Evolutionary conservation across 169 alveolate species (phyloP), one percentile per base, ranked within the genome.

Genomic region (Plasmodium fragile): DNA sequence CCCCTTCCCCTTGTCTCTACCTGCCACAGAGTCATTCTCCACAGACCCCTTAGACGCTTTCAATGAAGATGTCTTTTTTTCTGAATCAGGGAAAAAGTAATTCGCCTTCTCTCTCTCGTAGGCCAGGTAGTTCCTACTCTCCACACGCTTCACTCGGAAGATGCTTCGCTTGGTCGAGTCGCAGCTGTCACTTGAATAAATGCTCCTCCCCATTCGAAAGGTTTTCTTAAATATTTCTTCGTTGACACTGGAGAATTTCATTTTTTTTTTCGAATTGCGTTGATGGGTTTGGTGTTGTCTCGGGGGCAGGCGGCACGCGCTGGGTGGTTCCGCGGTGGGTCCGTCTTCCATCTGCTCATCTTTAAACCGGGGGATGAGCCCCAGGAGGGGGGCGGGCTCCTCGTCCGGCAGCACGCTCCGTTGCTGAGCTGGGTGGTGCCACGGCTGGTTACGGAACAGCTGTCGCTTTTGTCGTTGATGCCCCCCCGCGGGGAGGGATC

Each of bases 111-210:
- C 83, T 18, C 72, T 39, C 70, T 77, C 94, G 22, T 89, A 89
- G 34, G n/a, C 7, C n/a, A 32, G n/a, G 72, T 89, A 89, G 49
- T 89, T 89, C 43, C 32, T 55, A 89, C 71, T 39, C 53, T 65
- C 28, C 32, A 89, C 49, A 65, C 18, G 49, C 36, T 78, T 89
- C 16, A 59, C 71, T 55, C 81, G 79, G 32, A 89, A 78, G 30
- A 78, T 5, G 36, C 49, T 69, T 49, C 41, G 30, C 32, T 28
- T 30, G 32, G 13, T 30, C 16, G 87, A 77, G 39, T 39, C 65
- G 53, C 59, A 49, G 32, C 32, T 89, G 71, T 89, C 94, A 89
- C 94, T 89, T 36, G 87, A 77, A 55, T 78, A 89, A 4, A 89
- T 78, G 25, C 41, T 59, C 72, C 69, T 78, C 45, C 83, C 45